Evolutionary conservation across 1,284 basidiomycete genomes (phyloP).

Genomic region (Neolentinus lepideus): DNA sequence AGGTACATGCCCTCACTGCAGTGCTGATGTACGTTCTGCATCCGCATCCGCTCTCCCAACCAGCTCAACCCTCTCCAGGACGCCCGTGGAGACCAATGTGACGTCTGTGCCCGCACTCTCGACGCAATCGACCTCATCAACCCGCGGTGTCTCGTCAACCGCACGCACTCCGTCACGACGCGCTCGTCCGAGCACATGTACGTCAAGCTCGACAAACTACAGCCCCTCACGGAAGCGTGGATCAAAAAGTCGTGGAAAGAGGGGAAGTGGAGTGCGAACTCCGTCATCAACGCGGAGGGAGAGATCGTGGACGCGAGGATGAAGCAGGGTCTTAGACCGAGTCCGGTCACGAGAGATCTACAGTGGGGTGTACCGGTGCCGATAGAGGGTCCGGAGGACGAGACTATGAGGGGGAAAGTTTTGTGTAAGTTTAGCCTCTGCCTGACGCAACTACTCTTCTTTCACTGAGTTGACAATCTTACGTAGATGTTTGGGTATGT

Average conservation of each 20-base stretch:
- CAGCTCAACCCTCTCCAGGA: slow-evolving; percentile 43
- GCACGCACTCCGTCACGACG: slow-evolving; percentile 70
- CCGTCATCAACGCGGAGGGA: slow-evolving; percentile 82
- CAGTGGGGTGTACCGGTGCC: slow-evolving; percentile 97
- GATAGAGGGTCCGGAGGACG: slow-evolving; percentile 62
- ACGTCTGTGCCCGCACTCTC: slow-evolving; percentile 87
- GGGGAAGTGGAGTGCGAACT: slow-evolving; percentile 91
- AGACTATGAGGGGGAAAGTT: slow-evolving; percentile 91
- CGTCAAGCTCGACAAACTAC: slow-evolving; percentile 79
- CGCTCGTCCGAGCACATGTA: slow-evolving; percentile 92
- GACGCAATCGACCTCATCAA: slow-evolving; percentile 92
- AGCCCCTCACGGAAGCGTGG: slow-evolving; percentile 85
- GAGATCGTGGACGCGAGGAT: slow-evolving; percentile 89
- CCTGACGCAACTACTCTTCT: slow-evolving; percentile 6
- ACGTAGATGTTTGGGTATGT: slow-evolving; percentile 79
- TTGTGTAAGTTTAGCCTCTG: slow-evolving; percentile 66
- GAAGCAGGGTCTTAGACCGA: slow-evolving; percentile 82
- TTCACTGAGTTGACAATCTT: slow-evolving; percentile 7
- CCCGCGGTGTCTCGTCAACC: slow-evolving; percentile 90
- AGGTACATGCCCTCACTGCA: slow-evolving; percentile 89
- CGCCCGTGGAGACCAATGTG: slow-evolving; percentile 98
- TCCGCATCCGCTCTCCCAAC: neutral
- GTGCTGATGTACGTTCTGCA: slow-evolving; percentile 53
- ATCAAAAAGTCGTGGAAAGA: slow-evolving; percentile 74
- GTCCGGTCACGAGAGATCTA: slow-evolving; percentile 91